Evolutionary conservation across 2,329 filamentous ascomycete genomes (phyloP), one percentile per base, ranked within the genome.

Genomic region (Penicillium polonicum): DNA sequence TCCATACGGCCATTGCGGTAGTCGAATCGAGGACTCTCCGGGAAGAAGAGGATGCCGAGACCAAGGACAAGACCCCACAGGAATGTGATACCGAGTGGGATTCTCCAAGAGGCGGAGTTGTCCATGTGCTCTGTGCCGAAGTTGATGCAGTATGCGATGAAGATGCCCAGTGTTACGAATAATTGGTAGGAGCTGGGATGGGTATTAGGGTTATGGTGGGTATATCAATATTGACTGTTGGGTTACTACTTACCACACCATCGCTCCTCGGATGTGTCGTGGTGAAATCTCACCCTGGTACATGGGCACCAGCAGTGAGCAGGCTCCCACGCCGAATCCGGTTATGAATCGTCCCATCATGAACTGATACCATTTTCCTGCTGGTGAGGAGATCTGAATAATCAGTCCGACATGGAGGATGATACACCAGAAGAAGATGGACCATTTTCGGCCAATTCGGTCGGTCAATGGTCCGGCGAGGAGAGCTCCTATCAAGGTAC

Each of bases 21-120:
- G 46, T 83, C 82, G 72, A 79, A 85, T 15, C 83, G 80, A 4
- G 84, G 84, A 3, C 77, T 80, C 60, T 86, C 83, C 2, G 79
- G 80, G 60, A 85, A 79, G 65, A 83, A 77, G 13, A 80, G 66
- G 57, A 86, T 85, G 9, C 83, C 82, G 29, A 75, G 64, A 17
- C 79, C 79, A 64, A 86, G 82, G 39, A 84, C 72, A 6, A 79
- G 69, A 2, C 83, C 80, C 74, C 81, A 86, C 55, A 85, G 74
- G 66, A 83, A 85, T 15, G 81, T 83, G 25, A 86, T 74, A 1
- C 83, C 84, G 67, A 85, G 81, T 1, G 78, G 74, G 35, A 81
- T 78, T 15, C 79, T 68, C 78, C 79, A 80, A 2, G 77, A 78
- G 5, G 68, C 75, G 74, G 69, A 85, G 53, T 62, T 69, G 1